These are phyloP conservation scores for Chlorella sp. DNA, from an alignment of 139 green algal genomes.

Conservation along the genomic window DNA sequence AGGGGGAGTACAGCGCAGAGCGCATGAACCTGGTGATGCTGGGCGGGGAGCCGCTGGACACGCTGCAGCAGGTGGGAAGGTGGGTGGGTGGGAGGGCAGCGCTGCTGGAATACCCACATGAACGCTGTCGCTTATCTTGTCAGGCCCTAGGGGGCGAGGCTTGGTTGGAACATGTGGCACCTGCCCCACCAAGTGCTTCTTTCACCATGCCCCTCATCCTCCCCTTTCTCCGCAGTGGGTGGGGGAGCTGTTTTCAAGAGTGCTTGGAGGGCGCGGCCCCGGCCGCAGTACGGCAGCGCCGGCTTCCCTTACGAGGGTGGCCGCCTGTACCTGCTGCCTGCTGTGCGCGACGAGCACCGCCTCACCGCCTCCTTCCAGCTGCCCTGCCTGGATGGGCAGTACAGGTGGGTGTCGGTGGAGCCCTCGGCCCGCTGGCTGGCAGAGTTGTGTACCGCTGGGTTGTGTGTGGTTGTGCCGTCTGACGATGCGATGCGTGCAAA, in stretches of 20 bases:
- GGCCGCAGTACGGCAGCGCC: constrained; percentile 48
- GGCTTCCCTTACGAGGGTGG: constrained; percentile 67
- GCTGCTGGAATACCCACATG: too few relatives aligned
- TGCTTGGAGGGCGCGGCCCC: constrained; percentile 56
- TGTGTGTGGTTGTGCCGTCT: too few relatives aligned
- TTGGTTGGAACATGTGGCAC: too few relatives aligned
- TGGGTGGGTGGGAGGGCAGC: background rate
- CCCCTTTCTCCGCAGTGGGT: constrained; percentile 54
- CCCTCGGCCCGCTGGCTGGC: too few relatives aligned
- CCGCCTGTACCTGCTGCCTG: constrained; percentile 68
- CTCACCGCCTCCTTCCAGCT: constrained; percentile 85
- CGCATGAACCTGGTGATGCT: constrained; percentile 94
- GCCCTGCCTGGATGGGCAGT: constrained; percentile 66
- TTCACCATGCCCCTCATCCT: too few relatives aligned
- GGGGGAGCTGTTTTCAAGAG: constrained; percentile 58
- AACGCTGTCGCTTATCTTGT: too few relatives aligned
- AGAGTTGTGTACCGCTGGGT: too few relatives aligned
- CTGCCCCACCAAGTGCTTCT: background rate
- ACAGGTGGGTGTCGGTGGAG: constrained; percentile 32
- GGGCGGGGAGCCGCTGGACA: constrained; percentile 84
- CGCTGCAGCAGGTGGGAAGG: constrained; percentile 57
- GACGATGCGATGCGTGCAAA: too few relatives aligned
- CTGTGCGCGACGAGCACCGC: constrained; percentile 84
- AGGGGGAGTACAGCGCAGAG: constrained; percentile 88
- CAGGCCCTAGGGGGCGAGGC: too few relatives aligned